phyloP scores from a whole-genome alignment of 805 yeast species.

The Candida michaelii region DNA sequence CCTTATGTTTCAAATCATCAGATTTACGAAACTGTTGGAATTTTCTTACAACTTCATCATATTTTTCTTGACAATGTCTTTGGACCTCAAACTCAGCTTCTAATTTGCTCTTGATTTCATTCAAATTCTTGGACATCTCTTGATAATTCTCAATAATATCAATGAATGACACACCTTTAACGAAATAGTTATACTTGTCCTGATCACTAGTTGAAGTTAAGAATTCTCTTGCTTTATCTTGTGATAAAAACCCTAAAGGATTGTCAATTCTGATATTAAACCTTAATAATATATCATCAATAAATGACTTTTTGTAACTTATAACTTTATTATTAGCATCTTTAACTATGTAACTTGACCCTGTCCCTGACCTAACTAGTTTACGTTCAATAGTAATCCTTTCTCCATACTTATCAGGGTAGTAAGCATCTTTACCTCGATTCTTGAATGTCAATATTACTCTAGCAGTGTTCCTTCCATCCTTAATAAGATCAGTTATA shows the following conservation, averaged over 20 bases:
- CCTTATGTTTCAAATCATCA: constrained; percentile 31
- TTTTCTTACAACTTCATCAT: constrained; percentile 17
- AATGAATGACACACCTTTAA: constrained; percentile 75
- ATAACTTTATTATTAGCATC: constrained; percentile 49
- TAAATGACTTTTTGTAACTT: constrained; percentile 59
- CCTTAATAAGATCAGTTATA: constrained; percentile 68
- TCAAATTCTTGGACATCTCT: constrained; percentile 26
- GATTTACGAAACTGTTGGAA: constrained; percentile 29
- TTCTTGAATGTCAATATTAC: constrained; percentile 65
- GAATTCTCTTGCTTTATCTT: constrained; percentile 90
- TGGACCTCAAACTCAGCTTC: constrained; percentile 18
- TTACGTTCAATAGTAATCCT: constrained; percentile 70
- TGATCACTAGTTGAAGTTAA: constrained; percentile 72
- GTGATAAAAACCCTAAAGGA: constrained; percentile 90
- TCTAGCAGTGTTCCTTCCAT: constrained; percentile 69
- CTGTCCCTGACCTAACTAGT: constrained; percentile 49
- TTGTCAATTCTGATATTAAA: constrained; percentile 82
- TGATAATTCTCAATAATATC: constrained; percentile 59
- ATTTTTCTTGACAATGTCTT: constrained; percentile 26
- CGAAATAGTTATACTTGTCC: constrained; percentile 72
- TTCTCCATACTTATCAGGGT: constrained; percentile 65
- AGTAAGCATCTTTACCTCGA: constrained; percentile 63
- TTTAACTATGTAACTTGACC: constrained; percentile 54
- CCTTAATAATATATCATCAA: constrained; percentile 66
- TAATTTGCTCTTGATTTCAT: constrained; percentile 28